Percentiles rank a stretch among this genome's conserved stretches.
These are phyloP conservation scores for Pseudogymnoascus sp. DNA, from an alignment of 2,329 filamentous ascomycete species.

Conservation along the genomic window DNA sequence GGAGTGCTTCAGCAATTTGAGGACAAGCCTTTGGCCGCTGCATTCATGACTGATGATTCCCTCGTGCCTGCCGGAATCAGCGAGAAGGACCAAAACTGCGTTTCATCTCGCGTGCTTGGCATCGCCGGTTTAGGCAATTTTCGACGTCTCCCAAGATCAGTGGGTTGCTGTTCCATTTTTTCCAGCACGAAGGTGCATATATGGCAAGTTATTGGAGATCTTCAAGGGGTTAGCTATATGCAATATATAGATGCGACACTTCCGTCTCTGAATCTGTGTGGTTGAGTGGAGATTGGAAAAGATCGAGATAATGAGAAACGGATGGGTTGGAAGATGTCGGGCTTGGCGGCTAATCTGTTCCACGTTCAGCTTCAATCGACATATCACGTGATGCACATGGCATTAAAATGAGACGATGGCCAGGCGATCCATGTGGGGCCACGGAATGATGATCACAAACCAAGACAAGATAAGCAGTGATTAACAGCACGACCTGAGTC, in stretches of 20 bases:
- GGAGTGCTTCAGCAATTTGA: neutral
- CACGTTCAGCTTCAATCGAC: neutral
- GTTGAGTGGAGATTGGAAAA: neutral
- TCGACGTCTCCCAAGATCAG: neutral
- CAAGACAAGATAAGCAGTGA: neutral
- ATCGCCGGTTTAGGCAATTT: neutral
- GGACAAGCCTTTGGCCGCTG: neutral
- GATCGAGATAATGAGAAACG: neutral
- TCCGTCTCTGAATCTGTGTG: neutral
- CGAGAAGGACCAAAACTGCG: neutral
- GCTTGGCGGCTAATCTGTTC: neutral
- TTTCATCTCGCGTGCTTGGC: neutral
- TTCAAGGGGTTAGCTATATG: neutral
- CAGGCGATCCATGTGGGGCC: neutral
- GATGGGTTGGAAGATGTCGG: neutral
- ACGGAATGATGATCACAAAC: neutral
- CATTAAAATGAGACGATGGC: neutral
- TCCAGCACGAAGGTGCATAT: too few relatives aligned
- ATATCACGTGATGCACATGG: neutral
- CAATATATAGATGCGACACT: slow-evolving; percentile 5
- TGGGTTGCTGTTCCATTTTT: neutral
- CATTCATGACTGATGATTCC: neutral
- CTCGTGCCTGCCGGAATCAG: neutral
- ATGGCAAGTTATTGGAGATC: neutral
- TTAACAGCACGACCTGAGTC: neutral